phyloP scores from a whole-genome alignment of 164 flowering plant genomes.

The grape (Vitis vinifera) region ASM3070453v1 NC_081819.1:20918501-20919000 shows the following conservation, averaged over 20 bases:
- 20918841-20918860: constrained; percentile 80
- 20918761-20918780: not conserved
- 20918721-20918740: not conserved
- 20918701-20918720: not conserved
- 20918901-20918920: constrained; percentile 81
- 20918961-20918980: not conserved
- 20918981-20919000: not conserved
- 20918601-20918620: no score
- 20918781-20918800: constrained; percentile 16
- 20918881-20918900: constrained; percentile 83
- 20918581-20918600: no score
- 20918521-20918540: no score
- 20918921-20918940: constrained; percentile 89
- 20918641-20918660: no score
- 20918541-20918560: no score
- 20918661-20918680: no score
- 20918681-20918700: no score
- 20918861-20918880: constrained; percentile 70
- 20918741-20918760: not conserved
- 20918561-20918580: no score
- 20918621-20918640: no score
- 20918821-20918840: constrained; percentile 84
- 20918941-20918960: constrained; percentile 3
- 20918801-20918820: constrained; percentile 91
- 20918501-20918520: no score